Percentiles rank a stretch among this genome's conserved stretches.
Evolutionary conservation across 225 moss, liverwort and hornwort species (phyloP).

Genomic region (Polytrichum commune): DNA sequence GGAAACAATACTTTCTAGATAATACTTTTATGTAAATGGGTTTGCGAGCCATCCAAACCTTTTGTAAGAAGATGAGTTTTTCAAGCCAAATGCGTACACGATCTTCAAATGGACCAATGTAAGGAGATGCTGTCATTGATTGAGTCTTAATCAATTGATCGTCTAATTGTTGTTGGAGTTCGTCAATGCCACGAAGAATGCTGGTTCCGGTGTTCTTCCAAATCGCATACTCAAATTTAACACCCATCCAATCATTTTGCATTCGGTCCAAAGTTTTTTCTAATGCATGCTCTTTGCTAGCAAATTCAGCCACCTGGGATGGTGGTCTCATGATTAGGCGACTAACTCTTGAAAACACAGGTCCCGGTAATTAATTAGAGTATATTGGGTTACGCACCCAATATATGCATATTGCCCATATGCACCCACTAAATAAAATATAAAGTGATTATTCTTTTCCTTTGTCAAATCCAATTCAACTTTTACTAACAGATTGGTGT

Average conservation of each 20-base stretch:
- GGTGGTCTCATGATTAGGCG: background rate
- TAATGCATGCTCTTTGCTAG: slow-evolving; percentile 65
- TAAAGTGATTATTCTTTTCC: too few relatives aligned
- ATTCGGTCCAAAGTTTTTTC: slow-evolving; percentile 66
- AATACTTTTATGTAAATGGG: too few relatives aligned
- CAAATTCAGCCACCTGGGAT: slow-evolving; percentile 64
- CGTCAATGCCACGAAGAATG: slow-evolving; percentile 70
- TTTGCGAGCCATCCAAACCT: slow-evolving; percentile 23
- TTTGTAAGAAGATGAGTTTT: slow-evolving; percentile 64
- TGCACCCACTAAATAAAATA: too few relatives aligned
- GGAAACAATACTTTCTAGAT: too few relatives aligned
- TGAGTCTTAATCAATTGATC: slow-evolving; percentile 76
- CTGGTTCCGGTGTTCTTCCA: slow-evolving; percentile 66
- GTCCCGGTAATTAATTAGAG: too few relatives aligned
- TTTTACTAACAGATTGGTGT: too few relatives aligned
- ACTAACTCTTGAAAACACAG: too few relatives aligned
- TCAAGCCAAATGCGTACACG: slow-evolving; percentile 70
- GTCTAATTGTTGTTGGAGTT: slow-evolving; percentile 64
- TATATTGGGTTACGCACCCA: too few relatives aligned
- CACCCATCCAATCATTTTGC: slow-evolving; percentile 68
- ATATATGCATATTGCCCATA: too few relatives aligned
- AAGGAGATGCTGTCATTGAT: slow-evolving; percentile 70
- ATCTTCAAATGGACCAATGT: slow-evolving; percentile 75
- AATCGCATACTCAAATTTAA: slow-evolving; percentile 46
- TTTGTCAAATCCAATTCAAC: too few relatives aligned